Evolutionary conservation across 257 asterid species (phyloP).

Genomic region (Solanum clarkiae): DNA sequence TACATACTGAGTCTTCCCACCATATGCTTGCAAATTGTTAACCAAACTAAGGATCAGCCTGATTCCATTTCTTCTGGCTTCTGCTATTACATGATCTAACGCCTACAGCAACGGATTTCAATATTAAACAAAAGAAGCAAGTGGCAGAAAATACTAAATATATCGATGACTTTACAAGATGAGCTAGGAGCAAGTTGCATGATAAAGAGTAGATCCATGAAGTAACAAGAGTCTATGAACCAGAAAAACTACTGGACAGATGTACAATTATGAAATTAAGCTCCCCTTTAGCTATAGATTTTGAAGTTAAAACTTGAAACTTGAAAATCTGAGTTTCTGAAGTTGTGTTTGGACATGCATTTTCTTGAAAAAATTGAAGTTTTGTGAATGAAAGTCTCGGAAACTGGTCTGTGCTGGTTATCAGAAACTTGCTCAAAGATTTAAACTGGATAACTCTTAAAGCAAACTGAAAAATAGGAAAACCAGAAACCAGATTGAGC

Average conservation of each 20-base stretch:
- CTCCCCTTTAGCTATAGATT: not conserved
- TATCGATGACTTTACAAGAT: not conserved
- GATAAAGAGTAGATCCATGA: not conserved
- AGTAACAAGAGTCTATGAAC: not conserved
- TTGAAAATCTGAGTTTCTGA: no score
- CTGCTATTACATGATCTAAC: constrained; percentile 89
- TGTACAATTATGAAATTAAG: not conserved
- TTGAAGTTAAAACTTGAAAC: not conserved
- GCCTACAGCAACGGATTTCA: constrained; percentile 29
- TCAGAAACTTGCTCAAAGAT: not conserved
- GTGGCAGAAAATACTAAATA: not conserved
- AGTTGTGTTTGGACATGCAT: no score
- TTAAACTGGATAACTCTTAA: not conserved
- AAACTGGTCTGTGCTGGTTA: not conserved
- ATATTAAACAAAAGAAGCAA: not conserved
- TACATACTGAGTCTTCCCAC: constrained; percentile 92
- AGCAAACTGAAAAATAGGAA: not conserved
- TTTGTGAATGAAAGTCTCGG: not conserved
- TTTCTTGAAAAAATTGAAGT: not conserved
- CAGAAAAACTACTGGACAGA: not conserved
- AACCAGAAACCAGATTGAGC: not conserved
- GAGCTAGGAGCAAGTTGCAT: not conserved
- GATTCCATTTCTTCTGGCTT: constrained; percentile 59
- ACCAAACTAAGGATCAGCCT: constrained; percentile 75
- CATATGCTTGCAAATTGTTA: constrained; percentile 91